Conservation (phyloP, 2,329 filamentous ascomycete species). For the Hymenotorrendiella dingleyae region DNA sequence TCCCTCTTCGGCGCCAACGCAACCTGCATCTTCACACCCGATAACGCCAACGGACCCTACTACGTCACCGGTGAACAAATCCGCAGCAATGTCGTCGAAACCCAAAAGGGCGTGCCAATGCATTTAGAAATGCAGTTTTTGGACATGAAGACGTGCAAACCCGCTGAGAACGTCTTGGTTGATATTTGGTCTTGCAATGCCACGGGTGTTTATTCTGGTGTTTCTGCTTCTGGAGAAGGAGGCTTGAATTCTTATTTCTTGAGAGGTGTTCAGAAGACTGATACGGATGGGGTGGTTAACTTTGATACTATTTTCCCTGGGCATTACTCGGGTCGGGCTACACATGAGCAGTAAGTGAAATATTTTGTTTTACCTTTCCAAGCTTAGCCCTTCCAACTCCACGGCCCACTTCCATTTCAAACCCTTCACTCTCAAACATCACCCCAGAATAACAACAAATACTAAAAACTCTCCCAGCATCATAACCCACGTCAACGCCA, state of each 20-base stretch:
- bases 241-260: constrained; percentile 1
- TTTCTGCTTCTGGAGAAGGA: constrained; percentile 6
- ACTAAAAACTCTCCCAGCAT: no score
- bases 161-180: constrained; percentile 40
- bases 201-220: constrained; percentile 12
- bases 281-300: constrained; percentile 34
- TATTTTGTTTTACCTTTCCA: no score
- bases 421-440: no score
- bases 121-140: constrained; percentile 47
- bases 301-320: constrained; percentile 39
- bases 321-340: constrained; percentile 42
- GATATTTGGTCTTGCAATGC: constrained; percentile 42
- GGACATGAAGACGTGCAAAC: constrained; percentile 47
- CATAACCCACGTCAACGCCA: constrained; percentile 5
- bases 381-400: no score
- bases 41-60: constrained; percentile 50
- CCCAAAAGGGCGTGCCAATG: constrained; percentile 41
- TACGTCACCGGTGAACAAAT: constrained; percentile 46
- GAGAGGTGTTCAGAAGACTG: constrained; percentile 36
- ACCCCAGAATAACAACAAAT: no score
- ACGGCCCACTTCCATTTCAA: no score
- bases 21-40: constrained; percentile 44
- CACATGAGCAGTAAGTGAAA: constrained; percentile 18
- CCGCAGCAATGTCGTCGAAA: constrained; percentile 41
- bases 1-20: constrained; percentile 11